phyloP scores from a whole-genome alignment of 2,329 filamentous ascomycete species.

The Diplocarpon mali region DNA sequence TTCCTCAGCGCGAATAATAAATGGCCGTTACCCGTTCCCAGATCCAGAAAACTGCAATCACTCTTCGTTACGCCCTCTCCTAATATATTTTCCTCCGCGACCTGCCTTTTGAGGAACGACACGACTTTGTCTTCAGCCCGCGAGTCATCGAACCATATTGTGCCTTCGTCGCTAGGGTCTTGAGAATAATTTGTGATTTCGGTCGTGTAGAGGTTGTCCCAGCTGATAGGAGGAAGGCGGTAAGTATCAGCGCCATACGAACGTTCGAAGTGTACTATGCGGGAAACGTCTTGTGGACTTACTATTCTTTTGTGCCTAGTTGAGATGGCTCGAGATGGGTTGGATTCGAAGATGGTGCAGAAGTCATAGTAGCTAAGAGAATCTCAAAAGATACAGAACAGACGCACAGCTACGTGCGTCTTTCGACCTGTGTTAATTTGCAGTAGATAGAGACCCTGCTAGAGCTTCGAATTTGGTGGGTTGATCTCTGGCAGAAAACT shows the following conservation, averaged over 20 bases:
- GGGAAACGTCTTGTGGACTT: constrained; percentile 12
- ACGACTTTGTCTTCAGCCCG: constrained; percentile 76
- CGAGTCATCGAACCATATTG: constrained; percentile 93
- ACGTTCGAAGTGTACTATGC: too few relatives aligned
- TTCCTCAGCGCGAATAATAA: constrained; percentile 73
- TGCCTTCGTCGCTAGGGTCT: constrained; percentile 71
- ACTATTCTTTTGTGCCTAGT: constrained; percentile 90
- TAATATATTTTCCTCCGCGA: constrained; percentile 13
- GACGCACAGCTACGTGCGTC: not conserved
- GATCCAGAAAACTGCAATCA: constrained; percentile 60
- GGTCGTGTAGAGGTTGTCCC: constrained; percentile 62
- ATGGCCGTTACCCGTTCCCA: constrained; percentile 91
- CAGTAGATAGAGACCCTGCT: too few relatives aligned
- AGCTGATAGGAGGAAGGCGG: constrained; percentile 37
- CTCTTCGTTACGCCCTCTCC: constrained; percentile 11
- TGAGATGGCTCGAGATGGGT: constrained; percentile 59
- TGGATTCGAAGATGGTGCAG: constrained; percentile 34
- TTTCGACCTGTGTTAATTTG: not conserved
- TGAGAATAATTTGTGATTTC: constrained; percentile 61
- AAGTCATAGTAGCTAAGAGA: constrained; percentile 11
- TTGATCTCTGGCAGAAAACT: constrained; percentile 5
- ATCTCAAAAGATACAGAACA: not conserved
- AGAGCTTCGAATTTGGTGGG: not conserved
- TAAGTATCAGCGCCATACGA: not conserved
- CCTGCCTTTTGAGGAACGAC: constrained; percentile 35